Base-by-base conservation (phyloP, 805 yeast genomes). In the Yarrowia porcina region DNA sequence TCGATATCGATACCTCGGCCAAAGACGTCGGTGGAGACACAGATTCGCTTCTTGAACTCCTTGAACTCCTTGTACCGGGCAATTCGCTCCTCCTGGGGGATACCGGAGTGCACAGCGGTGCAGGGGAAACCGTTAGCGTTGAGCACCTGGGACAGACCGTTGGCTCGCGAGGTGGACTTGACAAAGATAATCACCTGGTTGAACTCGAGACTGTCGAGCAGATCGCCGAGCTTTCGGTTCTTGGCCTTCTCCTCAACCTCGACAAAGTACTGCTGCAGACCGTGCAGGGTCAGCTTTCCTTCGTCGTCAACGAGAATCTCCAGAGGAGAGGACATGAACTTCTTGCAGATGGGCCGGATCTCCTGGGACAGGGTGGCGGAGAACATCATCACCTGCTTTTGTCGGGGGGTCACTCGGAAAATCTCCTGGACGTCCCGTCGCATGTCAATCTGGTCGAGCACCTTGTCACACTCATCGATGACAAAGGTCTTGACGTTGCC, bases 1-100 rank as follows among this genome's bases (percentile, higher is more conserved):
- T 93, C 99, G 70, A 93, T 93, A 84, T 93, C 99, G 72, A 93
- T 94, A 82, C 99, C 99, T 83, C 99, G 91, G 74, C 99, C 99
- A 69, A 93, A 93, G 61, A 93, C 97, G 79, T 93, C 99, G 65
- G 99, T 93, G 64, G 97, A 87, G 61, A 93, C 98, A 83, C 98
- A 94, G 73, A 93, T 94, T 80, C 99, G 91, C 82, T 91, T 92
- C 84, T 92, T 91, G 82, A 93, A 94, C 79, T 93, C 98, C 80
- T 93, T 93, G 83, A 93, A 93, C 66, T 90, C 86, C 79, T 89
- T 91, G 83, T 94, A 93, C 76, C 97, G 87, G 65, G 89, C 96
- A 73, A 94, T 94, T 83, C 99, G 92, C 81, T 93, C 97, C 76
- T 90, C 97, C 81, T 94, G 99, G 67, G 93, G 89, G 79, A 94